Base-by-base conservation (phyloP, 306 rosid genomes). In the Sechiopsis laciniata region DNA sequence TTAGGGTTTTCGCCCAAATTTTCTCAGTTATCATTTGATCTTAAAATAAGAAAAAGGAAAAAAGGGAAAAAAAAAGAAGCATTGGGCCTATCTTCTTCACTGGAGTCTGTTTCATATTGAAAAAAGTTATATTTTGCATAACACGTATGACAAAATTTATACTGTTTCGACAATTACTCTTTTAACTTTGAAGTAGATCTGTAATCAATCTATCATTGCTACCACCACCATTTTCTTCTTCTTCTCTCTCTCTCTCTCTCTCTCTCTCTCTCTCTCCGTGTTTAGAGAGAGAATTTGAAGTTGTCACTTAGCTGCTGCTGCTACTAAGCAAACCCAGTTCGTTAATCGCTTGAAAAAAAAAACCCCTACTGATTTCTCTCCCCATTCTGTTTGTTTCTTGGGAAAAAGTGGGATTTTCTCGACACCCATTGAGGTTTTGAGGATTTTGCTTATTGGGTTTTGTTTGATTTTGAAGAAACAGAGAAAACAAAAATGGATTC, bases 401-500 rank as follows among this genome's bases (percentile, higher is more conserved):
- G 74, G 59, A 24, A 70, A 24, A 51, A 22, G 11, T 7, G 48
- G 48, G 48, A 7, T 42, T 42, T 42, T 42, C 48, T 42, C 48
- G 10, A 42, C 11, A 42, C 48, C 48, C 48, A 42, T 8, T 8
- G 2, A 42, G 11, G 48, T 0, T 42, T 42, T 16, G 24, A 20
- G 32, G 35, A 22, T 19, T 45, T 66, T 2, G 53, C 11, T 19
- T 2, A 26, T 12, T 66, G 72, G 72, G 72, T 12, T 46, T 20
- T 42, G 48, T 42, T 42, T 42, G 48, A 0, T 61, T 12, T 21
- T 10, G 22, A 0, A 15, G 13, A 26, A 16, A 37, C 17, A 42
- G 37, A 40, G 71, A 7, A 17, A 14, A n/a, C 6, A 6, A 10
- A 29, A 65, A 92, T 90, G 96, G 96, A 85, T 87, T 80, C 96